Conservation (phyloP, 352 stramenopile species). For the Phytophthora foliorum region DNA sequence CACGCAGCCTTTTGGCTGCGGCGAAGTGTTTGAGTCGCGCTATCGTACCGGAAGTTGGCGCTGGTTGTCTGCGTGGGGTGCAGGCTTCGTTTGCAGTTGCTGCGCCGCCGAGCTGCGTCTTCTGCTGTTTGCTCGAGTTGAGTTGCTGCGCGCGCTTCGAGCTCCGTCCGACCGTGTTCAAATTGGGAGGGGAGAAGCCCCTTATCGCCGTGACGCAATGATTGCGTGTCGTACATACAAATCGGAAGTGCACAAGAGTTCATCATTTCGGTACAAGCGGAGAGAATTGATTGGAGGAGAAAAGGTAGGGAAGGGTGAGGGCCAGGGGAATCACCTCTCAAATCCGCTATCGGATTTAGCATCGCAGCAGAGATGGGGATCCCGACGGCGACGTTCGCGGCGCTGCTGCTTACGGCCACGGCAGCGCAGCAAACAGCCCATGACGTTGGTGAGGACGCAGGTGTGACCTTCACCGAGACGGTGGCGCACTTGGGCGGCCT, state of each 20-base stretch:
- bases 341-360: slow-evolving; percentile 30
- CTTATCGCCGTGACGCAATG: slow-evolving; percentile 9
- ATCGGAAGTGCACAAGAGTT: neutral
- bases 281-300: slow-evolving; percentile 60
- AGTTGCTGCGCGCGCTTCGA: slow-evolving; percentile 27
- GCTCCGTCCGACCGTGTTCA: slow-evolving; percentile 20
- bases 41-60: slow-evolving; percentile 25
- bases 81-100: neutral
- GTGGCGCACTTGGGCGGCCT: slow-evolving; percentile 53
- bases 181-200: slow-evolving; percentile 38
- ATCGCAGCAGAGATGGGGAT: slow-evolving; percentile 25
- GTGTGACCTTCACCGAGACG: slow-evolving; percentile 56
- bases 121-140: slow-evolving; percentile 39
- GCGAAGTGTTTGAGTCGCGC: neutral
- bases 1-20: neutral
- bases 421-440: neutral
- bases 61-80: neutral
- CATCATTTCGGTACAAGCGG: slow-evolving; percentile 22
- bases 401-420: neutral
- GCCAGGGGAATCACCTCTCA: slow-evolving; percentile 43
- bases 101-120: slow-evolving; percentile 13
- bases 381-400: neutral
- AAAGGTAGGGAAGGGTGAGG: slow-evolving; percentile 64
- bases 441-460: neutral
- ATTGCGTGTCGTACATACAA: slow-evolving; percentile 9